Percentiles rank a stretch among this genome's conserved stretches.
These are phyloP conservation scores for Eimeria acervulina DNA, from an alignment of 169 alveolate genomes.

Conservation along the genomic window DNA sequence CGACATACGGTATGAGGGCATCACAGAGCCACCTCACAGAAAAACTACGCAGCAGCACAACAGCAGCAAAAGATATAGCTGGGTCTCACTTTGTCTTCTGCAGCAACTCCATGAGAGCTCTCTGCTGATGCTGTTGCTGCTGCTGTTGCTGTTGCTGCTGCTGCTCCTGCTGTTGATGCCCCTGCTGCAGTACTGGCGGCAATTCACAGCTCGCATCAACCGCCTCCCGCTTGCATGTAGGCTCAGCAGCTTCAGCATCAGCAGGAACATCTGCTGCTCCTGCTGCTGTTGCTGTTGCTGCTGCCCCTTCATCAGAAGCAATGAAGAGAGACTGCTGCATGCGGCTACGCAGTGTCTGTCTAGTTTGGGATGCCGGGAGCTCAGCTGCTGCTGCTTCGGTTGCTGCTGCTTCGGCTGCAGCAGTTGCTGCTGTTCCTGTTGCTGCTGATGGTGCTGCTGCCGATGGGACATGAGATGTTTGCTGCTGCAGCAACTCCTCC, in stretches of 20 bases:
- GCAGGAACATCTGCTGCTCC: neutral
- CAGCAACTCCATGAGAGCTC: neutral
- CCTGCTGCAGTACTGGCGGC: slow-evolving; percentile 12
- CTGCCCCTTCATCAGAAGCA: neutral
- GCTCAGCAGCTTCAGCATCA: neutral
- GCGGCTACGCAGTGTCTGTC: slow-evolving; percentile 35
- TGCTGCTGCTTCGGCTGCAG: neutral
- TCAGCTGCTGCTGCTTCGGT: neutral
- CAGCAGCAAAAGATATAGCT: slow-evolving; percentile 7
- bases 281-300: slow-evolving; percentile 5
- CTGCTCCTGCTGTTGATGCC: too few species aligned
- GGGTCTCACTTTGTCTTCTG: neutral
- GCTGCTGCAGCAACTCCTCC: slow-evolving; percentile 29
- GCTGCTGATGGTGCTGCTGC: slow-evolving; percentile 47
- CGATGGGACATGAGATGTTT: neutral
- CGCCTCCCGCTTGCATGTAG: neutral
- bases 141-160: too few species aligned
- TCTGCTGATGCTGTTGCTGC: neutral
- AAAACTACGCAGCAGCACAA: neutral
- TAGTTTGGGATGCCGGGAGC: neutral
- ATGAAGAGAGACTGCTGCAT: slow-evolving; percentile 47
- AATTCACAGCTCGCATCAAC: neutral
- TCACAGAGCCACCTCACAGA: neutral
- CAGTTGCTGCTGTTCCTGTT: neutral
- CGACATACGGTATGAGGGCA: neutral